Evolutionary conservation across 495 filamentous ascomycete genomes (phyloP).

Genomic region (Hypomontagnella monticulosa): DNA sequence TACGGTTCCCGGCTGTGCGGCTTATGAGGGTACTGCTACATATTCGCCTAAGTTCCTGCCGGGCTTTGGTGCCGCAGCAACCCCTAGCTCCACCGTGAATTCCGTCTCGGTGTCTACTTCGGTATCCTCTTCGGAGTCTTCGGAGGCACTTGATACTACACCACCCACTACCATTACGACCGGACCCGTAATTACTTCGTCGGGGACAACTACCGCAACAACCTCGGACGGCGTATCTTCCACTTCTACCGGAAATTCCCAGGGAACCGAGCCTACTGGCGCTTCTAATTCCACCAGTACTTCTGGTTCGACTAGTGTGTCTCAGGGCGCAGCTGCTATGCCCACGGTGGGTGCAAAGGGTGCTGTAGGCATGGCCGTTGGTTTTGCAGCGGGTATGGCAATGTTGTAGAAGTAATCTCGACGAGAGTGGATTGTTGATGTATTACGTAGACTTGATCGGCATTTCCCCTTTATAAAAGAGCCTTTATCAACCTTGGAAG

Average conservation of each 20-base stretch:
- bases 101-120: constrained; percentile 3
- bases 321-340: constrained; percentile 28
- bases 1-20: constrained; percentile 65
- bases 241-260: constrained; percentile 13
- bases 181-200: constrained; percentile 12
- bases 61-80: constrained; percentile 45
- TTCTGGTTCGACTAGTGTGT: constrained; percentile 23
- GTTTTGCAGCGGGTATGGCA: constrained; percentile 35
- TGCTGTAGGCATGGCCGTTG: constrained; percentile 33
- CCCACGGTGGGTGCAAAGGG: constrained; percentile 37
- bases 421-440: background rate
- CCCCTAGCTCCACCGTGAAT: constrained; percentile 23
- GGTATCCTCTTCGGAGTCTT: background rate
- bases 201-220: background rate
- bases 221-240: constrained; percentile 20
- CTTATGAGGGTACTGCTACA: constrained; percentile 66
- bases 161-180: constrained; percentile 22
- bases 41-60: constrained; percentile 60
- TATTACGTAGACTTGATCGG: background rate
- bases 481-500: too few relatives aligned
- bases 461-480: constrained; percentile 11
- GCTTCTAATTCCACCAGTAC: background rate
- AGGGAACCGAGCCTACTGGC: constrained; percentile 16
- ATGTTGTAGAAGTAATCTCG: constrained; percentile 24
- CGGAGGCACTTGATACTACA: background rate